Evolutionary conservation across 805 yeast species (phyloP).

Genomic region (Komagataella phaffii): DNA sequence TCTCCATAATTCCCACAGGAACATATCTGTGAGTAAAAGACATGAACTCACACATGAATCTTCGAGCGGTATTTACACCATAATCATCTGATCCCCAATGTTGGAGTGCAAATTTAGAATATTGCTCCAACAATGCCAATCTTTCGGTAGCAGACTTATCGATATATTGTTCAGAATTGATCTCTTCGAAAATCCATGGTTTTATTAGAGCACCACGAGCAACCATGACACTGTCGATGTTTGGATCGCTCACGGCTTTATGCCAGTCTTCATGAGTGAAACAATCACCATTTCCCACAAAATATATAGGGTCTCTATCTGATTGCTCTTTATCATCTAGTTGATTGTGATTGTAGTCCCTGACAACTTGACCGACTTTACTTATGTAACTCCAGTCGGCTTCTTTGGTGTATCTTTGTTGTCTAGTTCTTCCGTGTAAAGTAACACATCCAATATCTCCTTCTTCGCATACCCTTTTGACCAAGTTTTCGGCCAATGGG

Average conservation of each 20-base stretch:
- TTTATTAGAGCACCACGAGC: constrained; percentile 96
- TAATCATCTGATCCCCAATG: constrained; percentile 98
- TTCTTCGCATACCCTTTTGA: constrained; percentile 58
- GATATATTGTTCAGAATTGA: constrained; percentile 75
- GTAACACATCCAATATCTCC: constrained; percentile 85
- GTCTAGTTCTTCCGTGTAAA: constrained; percentile 91
- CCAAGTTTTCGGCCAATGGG: constrained; percentile 76
- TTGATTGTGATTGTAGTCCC: constrained; percentile 40
- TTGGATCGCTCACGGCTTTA: constrained; percentile 44
- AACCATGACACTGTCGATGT: constrained; percentile 90
- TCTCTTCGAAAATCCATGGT: constrained; percentile 98
- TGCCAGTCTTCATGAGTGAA: constrained; percentile 85
- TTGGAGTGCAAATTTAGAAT: constrained; percentile 70
- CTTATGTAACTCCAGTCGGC: constrained; percentile 91
- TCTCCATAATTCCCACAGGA: constrained; percentile 87
- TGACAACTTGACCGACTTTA: constrained; percentile 56
- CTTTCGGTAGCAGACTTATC: constrained; percentile 90
- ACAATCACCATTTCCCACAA: constrained; percentile 92
- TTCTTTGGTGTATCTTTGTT: constrained; percentile 81
- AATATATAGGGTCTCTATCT: constrained; percentile 55
- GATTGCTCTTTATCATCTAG: constrained; percentile 45
- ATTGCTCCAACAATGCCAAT: constrained; percentile 56
- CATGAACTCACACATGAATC: constrained; percentile 88
- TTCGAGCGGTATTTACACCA: constrained; percentile 78
- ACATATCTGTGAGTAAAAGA: constrained; percentile 90